A percentile compares a stretch with the other conserved stretches of the same genome.
Evolutionary conservation across 306 rosid genomes (phyloP).

Genomic region (Citrullus colocynthis): DNA sequence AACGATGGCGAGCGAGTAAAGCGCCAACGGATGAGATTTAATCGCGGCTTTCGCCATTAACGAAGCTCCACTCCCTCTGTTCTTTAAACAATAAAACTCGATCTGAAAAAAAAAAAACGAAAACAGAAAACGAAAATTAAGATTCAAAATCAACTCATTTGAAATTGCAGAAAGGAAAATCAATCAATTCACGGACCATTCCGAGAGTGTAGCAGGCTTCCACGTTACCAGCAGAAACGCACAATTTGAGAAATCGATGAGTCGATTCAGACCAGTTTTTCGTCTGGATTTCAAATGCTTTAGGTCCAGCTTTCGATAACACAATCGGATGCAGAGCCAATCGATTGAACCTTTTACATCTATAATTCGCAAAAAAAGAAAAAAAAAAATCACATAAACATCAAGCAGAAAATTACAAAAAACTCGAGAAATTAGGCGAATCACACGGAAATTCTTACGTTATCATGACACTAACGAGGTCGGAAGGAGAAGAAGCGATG

Average conservation of each 20-base stretch:
- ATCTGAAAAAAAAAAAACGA: conserved; percentile 25
- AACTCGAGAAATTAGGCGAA: too few relatives aligned
- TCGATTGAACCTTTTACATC: conserved; percentile 61
- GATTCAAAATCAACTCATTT: neutral
- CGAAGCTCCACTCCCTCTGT: conserved; percentile 48
- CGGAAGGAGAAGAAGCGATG: conserved; percentile 55
- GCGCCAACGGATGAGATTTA: conserved; percentile 49
- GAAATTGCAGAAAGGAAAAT: neutral
- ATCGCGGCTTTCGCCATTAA: conserved; percentile 75
- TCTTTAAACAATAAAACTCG: conserved; percentile 72
- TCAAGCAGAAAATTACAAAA: neutral
- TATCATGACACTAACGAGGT: conserved; percentile 31
- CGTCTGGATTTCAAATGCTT: conserved; percentile 33
- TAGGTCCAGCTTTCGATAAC: conserved; percentile 40
- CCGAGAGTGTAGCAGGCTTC: conserved; percentile 84
- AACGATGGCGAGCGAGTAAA: conserved; percentile 74
- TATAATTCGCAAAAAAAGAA: conserved; percentile 2
- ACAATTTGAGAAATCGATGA: conserved; percentile 50
- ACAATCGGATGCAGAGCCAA: conserved; percentile 49
- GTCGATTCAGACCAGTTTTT: conserved; percentile 50
- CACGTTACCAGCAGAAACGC: conserved; percentile 56
- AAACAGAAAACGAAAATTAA: neutral
- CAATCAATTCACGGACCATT: conserved; percentile 44
- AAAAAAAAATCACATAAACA: neutral
- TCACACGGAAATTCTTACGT: conserved; percentile 31